A percentile compares a stretch with the other conserved stretches of the same genome.
These are phyloP conservation scores for Penicillium italicum DNA, from an alignment of 2,329 filamentous ascomycete genomes.

Conservation along the genomic window DNA sequence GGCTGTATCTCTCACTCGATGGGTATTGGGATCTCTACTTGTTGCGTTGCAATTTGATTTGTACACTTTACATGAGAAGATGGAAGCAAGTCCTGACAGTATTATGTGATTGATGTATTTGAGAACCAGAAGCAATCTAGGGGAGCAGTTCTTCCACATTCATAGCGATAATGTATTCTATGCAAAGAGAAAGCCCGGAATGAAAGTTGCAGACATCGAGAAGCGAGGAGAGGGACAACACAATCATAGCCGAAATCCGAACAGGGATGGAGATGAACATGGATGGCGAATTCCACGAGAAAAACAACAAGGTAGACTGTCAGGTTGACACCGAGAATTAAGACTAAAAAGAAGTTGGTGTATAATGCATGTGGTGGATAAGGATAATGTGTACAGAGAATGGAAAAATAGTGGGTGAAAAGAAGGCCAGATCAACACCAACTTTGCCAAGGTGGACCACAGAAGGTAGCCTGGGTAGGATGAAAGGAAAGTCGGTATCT, in stretches of 20 bases:
- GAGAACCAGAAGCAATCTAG: not conserved
- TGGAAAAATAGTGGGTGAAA: slow-evolving; percentile 7
- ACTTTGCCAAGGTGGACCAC: no score
- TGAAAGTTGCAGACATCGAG: not conserved
- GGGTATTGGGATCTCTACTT: not conserved
- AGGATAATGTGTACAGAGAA: slow-evolving; percentile 25
- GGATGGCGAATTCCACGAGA: not conserved
- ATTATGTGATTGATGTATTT: not conserved
- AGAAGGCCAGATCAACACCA: not conserved
- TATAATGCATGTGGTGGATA: slow-evolving; percentile 19
- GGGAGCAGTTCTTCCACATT: not conserved
- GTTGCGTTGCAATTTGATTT: not conserved
- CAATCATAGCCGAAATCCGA: not conserved
- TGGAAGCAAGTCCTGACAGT: not conserved
- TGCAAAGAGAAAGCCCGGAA: slow-evolving; percentile 7
- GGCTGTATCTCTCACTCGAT: not conserved
- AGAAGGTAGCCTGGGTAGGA: not conserved
- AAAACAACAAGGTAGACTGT: not conserved
- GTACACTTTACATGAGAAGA: not conserved
- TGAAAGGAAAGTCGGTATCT: not conserved
- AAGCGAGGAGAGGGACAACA: not conserved
- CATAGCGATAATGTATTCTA: not conserved
- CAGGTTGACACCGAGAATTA: not conserved
- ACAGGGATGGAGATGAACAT: not conserved
- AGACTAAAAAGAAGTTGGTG: slow-evolving; percentile 2